These are phyloP conservation scores for Diaporthe humulicola DNA, from an alignment of 2,329 filamentous ascomycete genomes.

Conservation along the genomic window DNA sequence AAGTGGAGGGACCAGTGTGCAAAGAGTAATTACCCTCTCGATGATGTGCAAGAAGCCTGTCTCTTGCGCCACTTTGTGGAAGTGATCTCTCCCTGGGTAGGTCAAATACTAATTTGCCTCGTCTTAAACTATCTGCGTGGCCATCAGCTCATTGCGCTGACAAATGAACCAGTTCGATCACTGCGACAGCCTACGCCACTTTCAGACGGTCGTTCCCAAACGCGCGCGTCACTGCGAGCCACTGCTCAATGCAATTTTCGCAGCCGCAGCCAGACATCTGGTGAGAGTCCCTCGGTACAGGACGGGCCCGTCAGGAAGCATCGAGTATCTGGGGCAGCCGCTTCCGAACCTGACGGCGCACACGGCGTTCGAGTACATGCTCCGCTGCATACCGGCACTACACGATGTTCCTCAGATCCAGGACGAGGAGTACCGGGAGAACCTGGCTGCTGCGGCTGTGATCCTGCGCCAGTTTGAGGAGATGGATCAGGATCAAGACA, in stretches of 20 bases:
- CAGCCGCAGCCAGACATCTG: not conserved
- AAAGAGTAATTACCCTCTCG: constrained; percentile 6
- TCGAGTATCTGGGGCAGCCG: not conserved
- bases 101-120: not conserved
- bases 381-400: not conserved
- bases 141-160: not conserved
- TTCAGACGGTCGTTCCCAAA: not conserved
- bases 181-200: constrained; percentile 7
- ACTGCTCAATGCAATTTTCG: constrained; percentile 6
- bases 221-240: constrained; percentile 8
- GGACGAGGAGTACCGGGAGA: not conserved
- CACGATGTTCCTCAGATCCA: constrained; percentile 6
- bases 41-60: constrained; percentile 21
- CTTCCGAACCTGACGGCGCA: constrained; percentile 9
- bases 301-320: not conserved
- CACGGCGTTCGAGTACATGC: constrained; percentile 13
- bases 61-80: constrained; percentile 12
- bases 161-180: not conserved
- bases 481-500: not conserved
- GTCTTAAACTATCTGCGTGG: too few relatives aligned
- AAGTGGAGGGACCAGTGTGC: not conserved
- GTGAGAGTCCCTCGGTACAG: constrained; percentile 4
- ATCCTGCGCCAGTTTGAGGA: constrained; percentile 2
- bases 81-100: constrained; percentile 11
- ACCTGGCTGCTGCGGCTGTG: not conserved